phyloP scores from a whole-genome alignment of 148 eudicot species.

The Selenicereus undatus region DNA sequence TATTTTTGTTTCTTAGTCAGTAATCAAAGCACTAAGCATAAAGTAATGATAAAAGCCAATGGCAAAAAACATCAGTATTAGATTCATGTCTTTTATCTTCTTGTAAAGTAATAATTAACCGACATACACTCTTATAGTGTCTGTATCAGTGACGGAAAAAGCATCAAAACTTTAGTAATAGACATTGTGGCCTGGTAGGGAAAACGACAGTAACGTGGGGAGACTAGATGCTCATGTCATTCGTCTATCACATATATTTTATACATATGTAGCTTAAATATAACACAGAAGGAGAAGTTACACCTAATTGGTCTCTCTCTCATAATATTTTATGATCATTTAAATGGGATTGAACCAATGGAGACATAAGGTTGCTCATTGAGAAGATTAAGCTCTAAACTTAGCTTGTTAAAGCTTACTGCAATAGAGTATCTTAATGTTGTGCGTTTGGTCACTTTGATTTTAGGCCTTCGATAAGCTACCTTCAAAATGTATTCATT shows the following conservation, averaged over 20 bases:
- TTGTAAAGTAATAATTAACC: neutral
- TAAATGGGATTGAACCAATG: conserved; percentile 4
- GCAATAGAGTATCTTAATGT: neutral
- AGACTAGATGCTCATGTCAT: neutral
- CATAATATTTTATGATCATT: conserved; percentile 14
- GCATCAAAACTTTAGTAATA: conserved; percentile 10
- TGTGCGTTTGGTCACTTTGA: neutral
- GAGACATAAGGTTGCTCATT: neutral
- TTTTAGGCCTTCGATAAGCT: neutral
- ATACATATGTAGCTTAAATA: neutral
- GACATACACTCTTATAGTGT: neutral
- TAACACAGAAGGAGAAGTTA: neutral
- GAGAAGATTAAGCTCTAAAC: neutral
- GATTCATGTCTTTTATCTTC: neutral
- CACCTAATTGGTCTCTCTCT: conserved; percentile 4
- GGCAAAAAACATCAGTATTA: neutral
- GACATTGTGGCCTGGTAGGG: conserved; percentile 11
- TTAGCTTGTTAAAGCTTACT: neutral
- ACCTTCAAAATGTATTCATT: too few species aligned
- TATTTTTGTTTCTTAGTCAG: neutral
- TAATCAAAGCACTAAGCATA: neutral
- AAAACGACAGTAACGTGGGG: neutral
- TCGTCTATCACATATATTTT: neutral
- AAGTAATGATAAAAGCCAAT: neutral
- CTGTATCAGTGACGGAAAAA: conserved; percentile 7